Conservation (phyloP, 257 asterid genomes). For the Cordia subcordata region DNA sequence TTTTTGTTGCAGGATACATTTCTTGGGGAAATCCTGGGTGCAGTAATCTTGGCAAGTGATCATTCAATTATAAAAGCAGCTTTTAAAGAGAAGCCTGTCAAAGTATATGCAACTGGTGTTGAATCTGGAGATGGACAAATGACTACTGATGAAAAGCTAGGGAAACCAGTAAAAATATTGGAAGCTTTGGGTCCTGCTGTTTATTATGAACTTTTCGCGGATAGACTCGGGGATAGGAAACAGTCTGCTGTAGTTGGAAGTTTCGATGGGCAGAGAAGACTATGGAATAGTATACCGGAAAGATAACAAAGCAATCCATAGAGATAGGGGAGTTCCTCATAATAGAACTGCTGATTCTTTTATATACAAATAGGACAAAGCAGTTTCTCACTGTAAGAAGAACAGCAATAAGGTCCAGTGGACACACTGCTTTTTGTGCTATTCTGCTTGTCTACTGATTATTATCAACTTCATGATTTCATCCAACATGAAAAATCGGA, state of each 20-base stretch:
- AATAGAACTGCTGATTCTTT: neutral
- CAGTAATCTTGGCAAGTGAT: conserved; percentile 54
- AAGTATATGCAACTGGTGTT: conserved; percentile 41
- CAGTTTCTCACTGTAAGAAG: too few species aligned
- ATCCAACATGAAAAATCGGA: too few species aligned
- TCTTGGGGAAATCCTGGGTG: conserved; percentile 79
- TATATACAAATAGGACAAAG: too few species aligned
- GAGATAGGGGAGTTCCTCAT: neutral
- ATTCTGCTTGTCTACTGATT: too few species aligned
- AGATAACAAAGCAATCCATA: conserved; percentile 9
- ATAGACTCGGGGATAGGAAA: conserved; percentile 45
- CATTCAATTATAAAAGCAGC: conserved; percentile 30
- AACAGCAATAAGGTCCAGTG: too few species aligned
- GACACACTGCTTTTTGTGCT: too few species aligned
- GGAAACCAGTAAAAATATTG: conserved; percentile 51
- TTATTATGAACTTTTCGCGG: conserved; percentile 39
- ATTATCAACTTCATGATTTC: too few species aligned
- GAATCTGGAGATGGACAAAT: conserved; percentile 64
- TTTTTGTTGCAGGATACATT: conserved; percentile 46
- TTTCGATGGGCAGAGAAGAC: conserved; percentile 57
- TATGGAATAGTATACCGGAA: conserved; percentile 40
- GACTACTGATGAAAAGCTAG: conserved; percentile 26
- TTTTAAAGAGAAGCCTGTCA: conserved; percentile 27
- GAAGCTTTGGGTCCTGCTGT: conserved; percentile 47
- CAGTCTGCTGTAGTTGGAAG: conserved; percentile 73